These are phyloP conservation scores for Calonectria henricotiae DNA, from an alignment of 2,329 filamentous ascomycete genomes.

Conservation along the genomic window DNA sequence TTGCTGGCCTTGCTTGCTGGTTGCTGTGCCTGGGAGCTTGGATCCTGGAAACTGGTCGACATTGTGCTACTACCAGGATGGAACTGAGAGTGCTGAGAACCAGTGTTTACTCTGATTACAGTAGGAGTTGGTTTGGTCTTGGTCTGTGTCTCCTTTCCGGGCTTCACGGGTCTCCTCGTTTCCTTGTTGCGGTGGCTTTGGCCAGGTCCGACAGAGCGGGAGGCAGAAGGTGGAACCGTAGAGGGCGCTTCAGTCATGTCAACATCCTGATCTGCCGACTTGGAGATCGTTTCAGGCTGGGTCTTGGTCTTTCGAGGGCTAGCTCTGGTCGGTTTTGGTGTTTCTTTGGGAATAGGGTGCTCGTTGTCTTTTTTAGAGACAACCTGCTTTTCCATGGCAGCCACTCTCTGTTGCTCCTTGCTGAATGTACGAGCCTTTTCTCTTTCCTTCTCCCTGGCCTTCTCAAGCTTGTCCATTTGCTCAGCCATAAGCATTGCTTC, in stretches of 20 bases:
- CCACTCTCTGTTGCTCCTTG: slow-evolving; percentile 71
- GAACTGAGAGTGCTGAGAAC: slow-evolving; percentile 74
- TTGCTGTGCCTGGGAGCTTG: slow-evolving; percentile 59
- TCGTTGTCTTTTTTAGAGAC: slow-evolving; percentile 71
- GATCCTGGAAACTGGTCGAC: slow-evolving; percentile 72
- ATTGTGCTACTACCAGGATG: slow-evolving; percentile 73
- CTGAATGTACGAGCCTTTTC: slow-evolving; percentile 76
- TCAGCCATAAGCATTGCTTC: slow-evolving; percentile 75
- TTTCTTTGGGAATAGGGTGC: slow-evolving; percentile 59
- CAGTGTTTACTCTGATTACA: slow-evolving; percentile 80
- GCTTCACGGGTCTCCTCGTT: slow-evolving; percentile 74
- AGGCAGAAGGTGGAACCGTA: slow-evolving; percentile 72
- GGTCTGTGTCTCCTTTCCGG: slow-evolving; percentile 71
- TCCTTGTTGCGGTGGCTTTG: slow-evolving; percentile 68
- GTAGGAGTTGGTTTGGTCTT: slow-evolving; percentile 79
- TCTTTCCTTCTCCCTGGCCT: slow-evolving; percentile 79
- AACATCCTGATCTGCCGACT: slow-evolving; percentile 60
- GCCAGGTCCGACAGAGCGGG: slow-evolving; percentile 67
- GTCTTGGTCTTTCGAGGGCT: slow-evolving; percentile 70
- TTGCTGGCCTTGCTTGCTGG: slow-evolving; percentile 78
- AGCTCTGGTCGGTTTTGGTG: slow-evolving; percentile 63
- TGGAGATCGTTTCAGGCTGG: slow-evolving; percentile 54
- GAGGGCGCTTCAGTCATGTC: slow-evolving; percentile 73
- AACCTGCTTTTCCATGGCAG: slow-evolving; percentile 69
- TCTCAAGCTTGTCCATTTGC: slow-evolving; percentile 76